phyloP scores from a whole-genome alignment of 768 basidiomycete genomes.

The Cantharellus anzutake region DNA sequence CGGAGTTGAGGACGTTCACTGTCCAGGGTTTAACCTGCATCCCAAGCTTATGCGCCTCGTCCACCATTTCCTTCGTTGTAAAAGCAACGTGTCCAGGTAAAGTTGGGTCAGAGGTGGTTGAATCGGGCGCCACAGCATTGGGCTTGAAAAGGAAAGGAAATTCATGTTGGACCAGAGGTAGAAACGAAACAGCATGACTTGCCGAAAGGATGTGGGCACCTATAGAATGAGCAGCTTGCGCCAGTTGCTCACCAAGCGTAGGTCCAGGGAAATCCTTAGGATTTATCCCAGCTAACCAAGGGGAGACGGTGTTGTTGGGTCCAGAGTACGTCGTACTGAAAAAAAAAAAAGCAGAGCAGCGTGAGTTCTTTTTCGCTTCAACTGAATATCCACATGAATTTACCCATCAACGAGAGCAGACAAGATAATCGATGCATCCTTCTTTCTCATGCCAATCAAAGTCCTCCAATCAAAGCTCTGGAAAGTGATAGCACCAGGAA shows the following conservation, averaged over 20 bases:
- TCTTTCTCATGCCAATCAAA: slow-evolving; percentile 46
- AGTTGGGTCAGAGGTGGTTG: slow-evolving; percentile 24
- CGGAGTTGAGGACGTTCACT: slow-evolving; percentile 18
- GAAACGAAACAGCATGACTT: slow-evolving; percentile 17
- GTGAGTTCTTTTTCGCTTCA: not conserved
- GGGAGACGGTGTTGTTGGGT: slow-evolving; percentile 26
- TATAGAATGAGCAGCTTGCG: slow-evolving; percentile 47
- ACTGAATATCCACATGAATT: slow-evolving; percentile 11
- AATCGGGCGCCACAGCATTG: slow-evolving; percentile 24
- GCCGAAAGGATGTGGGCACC: slow-evolving; percentile 41
- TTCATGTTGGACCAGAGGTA: not conserved
- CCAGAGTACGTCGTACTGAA: slow-evolving; percentile 6
- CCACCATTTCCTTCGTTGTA: slow-evolving; percentile 49
- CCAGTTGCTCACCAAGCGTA: slow-evolving; percentile 37
- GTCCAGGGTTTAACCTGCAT: slow-evolving; percentile 58
- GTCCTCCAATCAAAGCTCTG: slow-evolving; percentile 77
- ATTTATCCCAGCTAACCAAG: slow-evolving; percentile 52
- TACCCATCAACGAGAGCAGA: slow-evolving; percentile 52
- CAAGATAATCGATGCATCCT: slow-evolving; percentile 35
- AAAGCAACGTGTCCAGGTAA: slow-evolving; percentile 32
- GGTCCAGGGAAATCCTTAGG: slow-evolving; percentile 45
- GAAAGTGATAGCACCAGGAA: slow-evolving; percentile 10
- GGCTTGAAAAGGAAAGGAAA: not conserved
- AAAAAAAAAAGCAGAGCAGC: slow-evolving; percentile 14
- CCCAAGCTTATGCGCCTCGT: slow-evolving; percentile 41